Evolutionary conservation across 2,329 filamentous ascomycete genomes (phyloP).

Genomic region (Blastomyces parvus): DNA sequence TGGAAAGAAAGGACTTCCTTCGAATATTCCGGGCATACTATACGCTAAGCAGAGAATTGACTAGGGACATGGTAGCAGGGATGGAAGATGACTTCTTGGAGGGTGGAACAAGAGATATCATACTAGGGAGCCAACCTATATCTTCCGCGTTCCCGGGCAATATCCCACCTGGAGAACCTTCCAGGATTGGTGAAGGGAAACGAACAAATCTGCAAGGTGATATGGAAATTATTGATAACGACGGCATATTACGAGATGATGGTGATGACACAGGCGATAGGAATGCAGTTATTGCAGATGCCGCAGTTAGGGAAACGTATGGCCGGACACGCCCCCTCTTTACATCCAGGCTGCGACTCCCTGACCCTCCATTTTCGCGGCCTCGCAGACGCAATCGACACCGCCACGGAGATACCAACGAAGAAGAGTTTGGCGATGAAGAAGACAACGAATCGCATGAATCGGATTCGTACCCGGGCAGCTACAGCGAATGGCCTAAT

Average conservation of each 20-base stretch:
- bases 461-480: conserved; percentile 19
- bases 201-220: conserved; percentile 54
- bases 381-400: conserved; percentile 9
- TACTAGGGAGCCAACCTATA: conserved; percentile 64
- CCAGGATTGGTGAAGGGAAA: conserved; percentile 58
- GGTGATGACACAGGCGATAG: conserved; percentile 52
- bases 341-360: conserved; percentile 13
- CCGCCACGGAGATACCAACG: conserved; percentile 4
- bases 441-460: conserved; percentile 15
- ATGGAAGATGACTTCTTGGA: conserved; percentile 70
- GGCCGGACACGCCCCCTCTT: conserved; percentile 21
- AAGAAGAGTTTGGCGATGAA: conserved; percentile 18
- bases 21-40: conserved; percentile 91
- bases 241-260: conserved; percentile 51
- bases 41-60: conserved; percentile 79
- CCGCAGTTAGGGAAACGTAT: conserved; percentile 31
- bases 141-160: conserved; percentile 67
- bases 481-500: conserved; percentile 29
- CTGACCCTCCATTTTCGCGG: conserved; percentile 10
- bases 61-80: conserved; percentile 68
- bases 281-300: conserved; percentile 49
- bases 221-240: conserved; percentile 52
- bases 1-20: conserved; percentile 77
- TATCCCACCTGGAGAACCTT: conserved; percentile 54
- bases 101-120: conserved; percentile 64